Conservation (phyloP, 2,329 filamentous ascomycete genomes). For the Phoma herbarum region DNA sequence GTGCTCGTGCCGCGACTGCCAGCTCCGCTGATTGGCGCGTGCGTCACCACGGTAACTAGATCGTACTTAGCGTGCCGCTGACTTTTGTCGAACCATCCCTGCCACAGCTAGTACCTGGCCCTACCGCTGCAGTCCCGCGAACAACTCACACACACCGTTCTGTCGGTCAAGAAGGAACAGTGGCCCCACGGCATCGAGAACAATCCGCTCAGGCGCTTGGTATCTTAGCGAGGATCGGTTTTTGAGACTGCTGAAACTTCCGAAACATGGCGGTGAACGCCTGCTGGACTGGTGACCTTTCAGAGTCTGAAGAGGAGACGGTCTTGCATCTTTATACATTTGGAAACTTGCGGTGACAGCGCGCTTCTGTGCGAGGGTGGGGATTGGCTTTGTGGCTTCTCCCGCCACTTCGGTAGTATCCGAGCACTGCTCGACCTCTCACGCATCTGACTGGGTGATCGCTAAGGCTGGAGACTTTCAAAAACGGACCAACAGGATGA, state of each 20-base stretch:
- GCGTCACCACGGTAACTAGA: background rate
- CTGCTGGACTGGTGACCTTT: conserved; percentile 11
- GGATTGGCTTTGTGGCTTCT: background rate
- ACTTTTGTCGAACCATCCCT: conserved; percentile 15
- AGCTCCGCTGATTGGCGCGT: background rate
- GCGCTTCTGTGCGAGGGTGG: conserved; percentile 5
- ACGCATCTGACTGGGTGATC: background rate
- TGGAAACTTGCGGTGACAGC: conserved; percentile 13
- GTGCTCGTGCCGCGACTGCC: background rate
- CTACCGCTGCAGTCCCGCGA: conserved; percentile 18
- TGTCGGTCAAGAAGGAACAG: conserved; percentile 14
- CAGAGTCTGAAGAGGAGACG: conserved; percentile 4
- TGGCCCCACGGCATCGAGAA: conserved; percentile 21
- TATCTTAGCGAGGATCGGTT: conserved; percentile 5
- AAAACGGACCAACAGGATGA: background rate
- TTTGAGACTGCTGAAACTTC: background rate
- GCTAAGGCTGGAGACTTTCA: too few species aligned
- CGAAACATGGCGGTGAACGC: conserved; percentile 22
- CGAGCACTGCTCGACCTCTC: background rate
- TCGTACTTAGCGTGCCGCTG: conserved; percentile 9
- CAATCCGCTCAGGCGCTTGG: conserved; percentile 7
- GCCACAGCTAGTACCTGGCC: conserved; percentile 17
- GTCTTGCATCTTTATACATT: conserved; percentile 5
- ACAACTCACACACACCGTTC: conserved; percentile 23
- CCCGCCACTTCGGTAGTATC: conserved; percentile 5